These are phyloP conservation scores for Solanum peruvianum DNA, from an alignment of 257 asterid species.

Conservation along the genomic window DNA sequence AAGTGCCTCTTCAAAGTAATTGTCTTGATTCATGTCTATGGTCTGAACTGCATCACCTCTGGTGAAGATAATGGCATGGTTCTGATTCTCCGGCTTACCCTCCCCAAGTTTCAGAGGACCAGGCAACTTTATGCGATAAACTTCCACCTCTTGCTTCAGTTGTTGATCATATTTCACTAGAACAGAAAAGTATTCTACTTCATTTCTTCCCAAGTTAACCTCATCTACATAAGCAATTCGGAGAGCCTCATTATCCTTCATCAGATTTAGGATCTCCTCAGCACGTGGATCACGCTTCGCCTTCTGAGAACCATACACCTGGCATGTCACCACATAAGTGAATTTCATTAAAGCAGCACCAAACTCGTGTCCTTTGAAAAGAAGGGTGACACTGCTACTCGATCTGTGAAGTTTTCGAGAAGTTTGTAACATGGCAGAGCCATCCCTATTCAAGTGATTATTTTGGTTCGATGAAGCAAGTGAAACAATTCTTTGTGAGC, in stretches of 20 bases:
- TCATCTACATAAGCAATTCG: conserved; percentile 94
- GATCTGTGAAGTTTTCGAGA: conserved; percentile 51
- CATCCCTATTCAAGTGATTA: conserved; percentile 16
- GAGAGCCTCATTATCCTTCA: conserved; percentile 86
- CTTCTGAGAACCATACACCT: conserved; percentile 88
- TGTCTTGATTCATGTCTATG: conserved; percentile 96
- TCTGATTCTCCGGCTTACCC: conserved; percentile 98
- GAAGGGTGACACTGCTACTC: conserved; percentile 62
- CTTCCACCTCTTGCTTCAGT: conserved; percentile 61
- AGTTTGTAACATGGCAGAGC: conserved; percentile 11
- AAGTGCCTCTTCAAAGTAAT: conserved; percentile 87
- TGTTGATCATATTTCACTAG: conserved; percentile 88
- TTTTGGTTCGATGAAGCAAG: conserved; percentile 29
- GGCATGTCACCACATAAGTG: conserved; percentile 88
- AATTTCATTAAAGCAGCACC: conserved; percentile 78
- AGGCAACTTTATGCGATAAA: conserved; percentile 79
- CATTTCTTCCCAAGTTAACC: conserved; percentile 61
- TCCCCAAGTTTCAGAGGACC: conserved; percentile 95
- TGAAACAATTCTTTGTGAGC: conserved; percentile 47
- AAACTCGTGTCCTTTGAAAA: conserved; percentile 65
- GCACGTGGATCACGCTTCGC: conserved; percentile 70
- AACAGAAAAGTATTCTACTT: conserved; percentile 71
- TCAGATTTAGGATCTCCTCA: conserved; percentile 64
- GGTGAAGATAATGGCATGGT: conserved; percentile 88
- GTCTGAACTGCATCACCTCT: conserved; percentile 96